Evolutionary conservation across 441 rosid species (phyloP).

Genomic region (Pelargonium fulgidum): DNA sequence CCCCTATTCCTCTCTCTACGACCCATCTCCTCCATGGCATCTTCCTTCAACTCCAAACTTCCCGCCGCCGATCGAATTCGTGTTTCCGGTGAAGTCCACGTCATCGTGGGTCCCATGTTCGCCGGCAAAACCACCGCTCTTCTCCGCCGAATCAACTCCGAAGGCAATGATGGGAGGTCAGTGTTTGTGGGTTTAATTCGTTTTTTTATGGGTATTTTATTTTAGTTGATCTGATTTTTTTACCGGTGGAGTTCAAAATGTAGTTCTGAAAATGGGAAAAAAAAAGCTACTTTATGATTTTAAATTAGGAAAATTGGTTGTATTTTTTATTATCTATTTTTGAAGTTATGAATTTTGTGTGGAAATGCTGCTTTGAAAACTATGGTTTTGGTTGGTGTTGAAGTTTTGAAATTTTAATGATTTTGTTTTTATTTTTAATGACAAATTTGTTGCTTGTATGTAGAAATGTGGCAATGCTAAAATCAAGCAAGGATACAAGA

Average conservation of each 20-base stretch:
- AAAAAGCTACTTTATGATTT: not conserved
- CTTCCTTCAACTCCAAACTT: slow-evolving; percentile 15
- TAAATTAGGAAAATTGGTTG: not conserved
- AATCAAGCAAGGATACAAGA: slow-evolving; percentile 72
- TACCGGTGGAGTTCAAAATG: not conserved
- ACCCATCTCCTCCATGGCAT: slow-evolving; percentile 31
- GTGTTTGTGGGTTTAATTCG: not conserved
- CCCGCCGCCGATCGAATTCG: not conserved
- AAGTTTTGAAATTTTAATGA: too few relatives aligned
- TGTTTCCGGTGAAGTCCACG: slow-evolving; percentile 42
- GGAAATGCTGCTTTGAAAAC: too few relatives aligned
- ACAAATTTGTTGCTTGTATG: not conserved
- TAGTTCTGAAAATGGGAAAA: not conserved
- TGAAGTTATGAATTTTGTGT: not conserved
- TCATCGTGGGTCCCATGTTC: slow-evolving; percentile 84
- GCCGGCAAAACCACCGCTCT: slow-evolving; percentile 90
- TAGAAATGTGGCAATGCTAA: slow-evolving; percentile 66
- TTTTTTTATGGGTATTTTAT: not conserved
- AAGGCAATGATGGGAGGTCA: slow-evolving; percentile 56
- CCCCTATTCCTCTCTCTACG: not conserved
- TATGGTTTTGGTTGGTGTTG: too few relatives aligned
- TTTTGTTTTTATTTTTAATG: too few relatives aligned
- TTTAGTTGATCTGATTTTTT: not conserved
- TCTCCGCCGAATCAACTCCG: slow-evolving; percentile 70
- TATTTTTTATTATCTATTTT: not conserved